Conservation (phyloP, 164 flowering plant genomes). For the Stephania yunnanensis region DNA sequence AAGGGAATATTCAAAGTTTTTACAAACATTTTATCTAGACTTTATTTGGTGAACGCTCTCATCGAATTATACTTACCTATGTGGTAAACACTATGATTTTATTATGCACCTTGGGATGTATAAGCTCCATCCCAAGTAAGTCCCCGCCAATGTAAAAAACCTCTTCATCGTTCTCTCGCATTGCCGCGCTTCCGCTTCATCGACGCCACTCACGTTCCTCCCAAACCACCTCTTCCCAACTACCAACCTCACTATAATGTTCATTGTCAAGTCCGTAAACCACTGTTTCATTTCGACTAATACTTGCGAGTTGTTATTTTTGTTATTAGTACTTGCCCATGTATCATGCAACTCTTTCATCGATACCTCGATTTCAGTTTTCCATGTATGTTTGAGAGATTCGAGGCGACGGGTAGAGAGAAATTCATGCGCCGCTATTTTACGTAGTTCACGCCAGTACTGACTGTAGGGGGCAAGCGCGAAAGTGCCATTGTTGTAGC, state of each 20-base stretch:
- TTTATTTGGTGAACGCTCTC: conserved; percentile 11
- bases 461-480: conserved; percentile 3
- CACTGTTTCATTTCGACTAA: background rate
- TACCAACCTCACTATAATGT: conserved; percentile 9
- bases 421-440: background rate
- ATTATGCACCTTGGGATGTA: no score
- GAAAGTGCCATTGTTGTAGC: conserved; percentile 5
- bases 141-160: background rate
- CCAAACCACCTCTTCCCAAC: conserved; percentile 9
- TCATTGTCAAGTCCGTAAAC: conserved; percentile 3
- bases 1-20: no score
- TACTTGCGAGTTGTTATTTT: background rate
- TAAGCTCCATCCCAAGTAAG: background rate
- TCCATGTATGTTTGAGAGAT: background rate
- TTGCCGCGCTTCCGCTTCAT: background rate
- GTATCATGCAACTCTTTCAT: background rate
- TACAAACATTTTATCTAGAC: background rate
- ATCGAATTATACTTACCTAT: conserved; percentile 7
- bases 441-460: conserved; percentile 13
- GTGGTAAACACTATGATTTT: background rate
- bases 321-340: background rate
- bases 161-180: conserved; percentile 1
- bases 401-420: conserved; percentile 5
- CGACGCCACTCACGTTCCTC: background rate
- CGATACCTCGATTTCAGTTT: background rate